Conservation (phyloP, 345 rosid genomes). For the Alliaria petiolata region DNA sequence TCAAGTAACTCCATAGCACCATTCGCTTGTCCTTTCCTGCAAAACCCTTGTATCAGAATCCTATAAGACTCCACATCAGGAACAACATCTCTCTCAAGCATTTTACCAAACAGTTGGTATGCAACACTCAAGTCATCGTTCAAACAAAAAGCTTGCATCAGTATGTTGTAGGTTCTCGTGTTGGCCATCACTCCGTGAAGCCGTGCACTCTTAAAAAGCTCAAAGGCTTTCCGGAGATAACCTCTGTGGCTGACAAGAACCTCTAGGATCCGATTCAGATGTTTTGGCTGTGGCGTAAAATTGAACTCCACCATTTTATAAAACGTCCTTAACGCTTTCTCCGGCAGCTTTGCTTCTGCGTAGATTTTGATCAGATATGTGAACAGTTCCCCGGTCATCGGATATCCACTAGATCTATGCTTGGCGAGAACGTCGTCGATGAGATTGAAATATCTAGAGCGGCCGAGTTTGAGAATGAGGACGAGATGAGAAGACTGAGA, state of each 20-base stretch:
- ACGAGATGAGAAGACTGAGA: slow-evolving; percentile 55
- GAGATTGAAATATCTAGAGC: slow-evolving; percentile 52
- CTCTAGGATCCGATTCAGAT: slow-evolving; percentile 68
- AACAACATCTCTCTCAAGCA: slow-evolving; percentile 65
- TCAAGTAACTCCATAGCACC: slow-evolving; percentile 72
- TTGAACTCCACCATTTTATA: slow-evolving; percentile 60
- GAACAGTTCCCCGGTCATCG: slow-evolving; percentile 45
- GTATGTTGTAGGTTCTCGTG: slow-evolving; percentile 67
- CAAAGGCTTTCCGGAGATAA: slow-evolving; percentile 57
- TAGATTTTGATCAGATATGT: slow-evolving; percentile 63
- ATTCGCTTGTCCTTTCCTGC: slow-evolving; percentile 80
- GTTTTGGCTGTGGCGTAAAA: slow-evolving; percentile 66
- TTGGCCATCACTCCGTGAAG: slow-evolving; percentile 55
- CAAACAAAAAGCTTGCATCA: slow-evolving; percentile 68
- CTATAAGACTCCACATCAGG: slow-evolving; percentile 75
- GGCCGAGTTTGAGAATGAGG: slow-evolving; percentile 81
- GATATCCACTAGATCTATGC: slow-evolving; percentile 48
- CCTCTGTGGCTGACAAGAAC: slow-evolving; percentile 51
- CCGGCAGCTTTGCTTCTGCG: slow-evolving; percentile 54
- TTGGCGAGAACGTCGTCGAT: slow-evolving; percentile 58
- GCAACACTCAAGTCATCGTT: slow-evolving; percentile 73
- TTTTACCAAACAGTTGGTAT: slow-evolving; percentile 79
- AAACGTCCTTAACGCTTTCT: slow-evolving; percentile 51
- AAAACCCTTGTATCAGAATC: slow-evolving; percentile 77
- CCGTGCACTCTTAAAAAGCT: slow-evolving; percentile 58